These are phyloP conservation scores for Neoscytalidium dimidiatum DNA, from an alignment of 2,329 filamentous ascomycete genomes.

Conservation along the genomic window DNA sequence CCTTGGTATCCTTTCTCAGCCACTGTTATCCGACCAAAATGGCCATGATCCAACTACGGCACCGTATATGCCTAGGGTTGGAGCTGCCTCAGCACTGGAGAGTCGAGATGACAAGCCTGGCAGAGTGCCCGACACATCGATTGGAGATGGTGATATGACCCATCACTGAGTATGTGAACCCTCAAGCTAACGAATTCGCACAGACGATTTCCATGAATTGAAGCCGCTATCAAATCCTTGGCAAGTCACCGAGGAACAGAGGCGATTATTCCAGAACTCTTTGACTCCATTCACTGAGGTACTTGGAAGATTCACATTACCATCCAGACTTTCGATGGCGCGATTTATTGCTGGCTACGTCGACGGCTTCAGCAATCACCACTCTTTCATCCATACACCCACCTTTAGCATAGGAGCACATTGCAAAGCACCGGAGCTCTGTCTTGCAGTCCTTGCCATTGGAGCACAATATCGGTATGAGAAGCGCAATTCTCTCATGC, in stretches of 20 bases:
- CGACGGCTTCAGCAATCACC: constrained; percentile 10
- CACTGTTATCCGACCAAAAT: background rate
- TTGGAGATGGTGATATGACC: background rate
- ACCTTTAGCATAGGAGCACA: background rate
- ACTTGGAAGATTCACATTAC: background rate
- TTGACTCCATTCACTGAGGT: background rate
- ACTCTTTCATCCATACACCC: constrained; percentile 8
- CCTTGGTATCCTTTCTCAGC: background rate
- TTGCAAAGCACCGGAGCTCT: background rate
- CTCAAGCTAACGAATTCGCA: background rate
- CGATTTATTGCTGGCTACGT: constrained; percentile 7
- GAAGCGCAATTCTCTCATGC: background rate
- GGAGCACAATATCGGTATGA: constrained; percentile 15
- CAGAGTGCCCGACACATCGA: background rate
- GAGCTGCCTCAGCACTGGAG: background rate
- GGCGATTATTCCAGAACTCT: background rate
- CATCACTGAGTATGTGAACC: constrained; percentile 22
- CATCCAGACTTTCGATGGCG: constrained; percentile 1
- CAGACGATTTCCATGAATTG: constrained; percentile 16
- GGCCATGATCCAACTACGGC: background rate
- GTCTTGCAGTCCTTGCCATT: background rate
- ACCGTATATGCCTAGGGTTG: too few species aligned
- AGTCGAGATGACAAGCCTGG: background rate
- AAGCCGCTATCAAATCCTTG: constrained; percentile 12
- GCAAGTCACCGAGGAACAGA: constrained; percentile 8